phyloP scores from a whole-genome alignment of 768 basidiomycete genomes.

The Neoboletus brunneissimus region DNA sequence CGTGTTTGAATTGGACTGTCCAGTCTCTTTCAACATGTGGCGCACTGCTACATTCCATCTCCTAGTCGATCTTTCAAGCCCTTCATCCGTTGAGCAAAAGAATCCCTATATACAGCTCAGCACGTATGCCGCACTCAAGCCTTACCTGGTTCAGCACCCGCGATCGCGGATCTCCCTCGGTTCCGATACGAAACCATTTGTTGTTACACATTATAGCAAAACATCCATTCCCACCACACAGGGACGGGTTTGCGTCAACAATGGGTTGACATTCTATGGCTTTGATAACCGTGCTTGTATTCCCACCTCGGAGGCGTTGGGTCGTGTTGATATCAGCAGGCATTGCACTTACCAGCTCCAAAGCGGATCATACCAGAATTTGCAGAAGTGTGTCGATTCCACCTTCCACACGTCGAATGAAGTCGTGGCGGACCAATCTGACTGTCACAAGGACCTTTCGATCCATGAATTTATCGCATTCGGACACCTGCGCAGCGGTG shows the following conservation, averaged over 20 bases:
- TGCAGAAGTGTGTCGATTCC: conserved; percentile 36
- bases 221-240: conserved; percentile 11
- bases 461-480: too few relatives aligned
- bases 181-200: conserved; percentile 26
- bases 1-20: too few relatives aligned
- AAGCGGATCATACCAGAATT: conserved; percentile 28
- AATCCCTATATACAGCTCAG: too few relatives aligned
- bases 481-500: too few relatives aligned
- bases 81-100: too few relatives aligned
- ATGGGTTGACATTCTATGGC: conserved; percentile 31
- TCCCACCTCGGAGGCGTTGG: conserved; percentile 18
- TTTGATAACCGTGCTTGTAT: conserved; percentile 26
- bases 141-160: too few relatives aligned
- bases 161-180: too few relatives aligned
- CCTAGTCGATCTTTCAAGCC: too few relatives aligned
- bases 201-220: conserved; percentile 14
- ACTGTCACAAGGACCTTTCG: conserved; percentile 32
- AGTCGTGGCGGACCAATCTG: conserved; percentile 40
- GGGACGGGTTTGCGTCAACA: conserved; percentile 29
- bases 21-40: too few relatives aligned
- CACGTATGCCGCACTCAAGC: too few relatives aligned
- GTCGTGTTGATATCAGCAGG: conserved; percentile 9
- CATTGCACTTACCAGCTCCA: conserved; percentile 36
- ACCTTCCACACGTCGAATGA: conserved; percentile 43
- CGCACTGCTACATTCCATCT: too few relatives aligned